Evolutionary conservation across 2,329 filamentous ascomycete species (phyloP), one percentile per base, ranked within the genome.

Genomic region (Endoconidiophora laricicola): DNA sequence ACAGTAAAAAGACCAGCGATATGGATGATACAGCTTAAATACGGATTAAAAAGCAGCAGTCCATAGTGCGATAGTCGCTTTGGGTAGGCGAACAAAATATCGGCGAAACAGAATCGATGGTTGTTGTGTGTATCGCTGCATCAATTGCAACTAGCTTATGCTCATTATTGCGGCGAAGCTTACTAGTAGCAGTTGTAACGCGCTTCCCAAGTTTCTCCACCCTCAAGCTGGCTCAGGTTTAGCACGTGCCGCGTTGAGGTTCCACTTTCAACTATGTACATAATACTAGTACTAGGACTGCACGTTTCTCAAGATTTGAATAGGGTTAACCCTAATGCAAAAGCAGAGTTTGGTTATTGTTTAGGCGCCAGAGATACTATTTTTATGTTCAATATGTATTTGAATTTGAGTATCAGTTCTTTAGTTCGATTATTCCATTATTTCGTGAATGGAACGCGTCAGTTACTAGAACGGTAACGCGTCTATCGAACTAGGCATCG

Each of bases 221-320:
- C 26, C 26, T 33, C 26, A 33, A 33, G 26, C 26, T 33, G 26
- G 26, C 6, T 33, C 26, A 2, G 12, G 26, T 10, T 33, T 45
- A 41, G 48, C 48, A 49, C 48, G 48, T 49, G 48, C 48, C 48
- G 48, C 48, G 48, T 49, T 49, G 41, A 33, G 20, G 26, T 29
- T 45, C 48, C 48, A 49, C 48, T 49, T 42, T 49, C 12, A 10
- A 43, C 33, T 16, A 40, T 6, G 16, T 18, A 18, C 10, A n/a
- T 23, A 23, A 7, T 12, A 12, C 1, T 3, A 46, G 14, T 23
- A 29, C 10, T 24, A 10, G 10, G 36, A 18, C 22, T 18, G 29
- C 29, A 18, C 16, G 16, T 18, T 18, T 18, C 16, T 18, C 2
- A 18, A 18, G 16, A 18, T 18, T 18, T 18, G 16, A 18, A 18